Evolutionary conservation across 208 protist genomes (phyloP).

Genomic region (Leishmania gerbilli): DNA sequence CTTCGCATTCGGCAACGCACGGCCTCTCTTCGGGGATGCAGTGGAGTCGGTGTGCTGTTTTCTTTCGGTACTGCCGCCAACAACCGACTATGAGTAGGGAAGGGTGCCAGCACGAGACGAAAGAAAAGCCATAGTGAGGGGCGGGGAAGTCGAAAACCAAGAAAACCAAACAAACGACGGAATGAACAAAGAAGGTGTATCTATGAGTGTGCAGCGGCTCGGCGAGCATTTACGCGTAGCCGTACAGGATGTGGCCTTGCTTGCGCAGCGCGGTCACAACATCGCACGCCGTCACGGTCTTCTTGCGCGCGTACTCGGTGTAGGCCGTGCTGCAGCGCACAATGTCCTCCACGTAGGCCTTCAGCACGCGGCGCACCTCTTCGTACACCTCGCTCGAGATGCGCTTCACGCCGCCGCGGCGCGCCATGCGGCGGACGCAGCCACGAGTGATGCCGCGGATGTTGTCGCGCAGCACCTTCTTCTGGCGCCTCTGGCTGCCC

Average conservation of each 20-base stretch:
- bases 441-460: conserved; percentile 86
- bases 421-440: conserved; percentile 89
- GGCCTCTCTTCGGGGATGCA: not conserved
- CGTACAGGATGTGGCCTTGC: too few relatives aligned
- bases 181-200: not conserved
- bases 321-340: conserved; percentile 83
- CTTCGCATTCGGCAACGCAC: not conserved
- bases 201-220: conserved; percentile 1
- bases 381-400: conserved; percentile 79
- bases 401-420: conserved; percentile 93
- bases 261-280: too few relatives aligned
- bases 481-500: conserved; percentile 80
- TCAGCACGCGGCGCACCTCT: conserved; percentile 79
- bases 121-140: not conserved
- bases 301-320: conserved; percentile 68
- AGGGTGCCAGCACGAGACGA: not conserved
- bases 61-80: not conserved
- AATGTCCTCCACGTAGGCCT: conserved; percentile 82
- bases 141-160: not conserved
- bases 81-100: not conserved
- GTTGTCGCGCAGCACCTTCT: conserved; percentile 88
- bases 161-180: not conserved
- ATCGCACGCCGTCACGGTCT: too few relatives aligned
- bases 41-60: not conserved
- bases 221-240: conserved; percentile 30